A percentile compares a stretch with the other conserved stretches of the same genome.
phyloP scores from a whole-genome alignment of 1,139 yeast genomes.

The Kodamaea sp. region DNA sequence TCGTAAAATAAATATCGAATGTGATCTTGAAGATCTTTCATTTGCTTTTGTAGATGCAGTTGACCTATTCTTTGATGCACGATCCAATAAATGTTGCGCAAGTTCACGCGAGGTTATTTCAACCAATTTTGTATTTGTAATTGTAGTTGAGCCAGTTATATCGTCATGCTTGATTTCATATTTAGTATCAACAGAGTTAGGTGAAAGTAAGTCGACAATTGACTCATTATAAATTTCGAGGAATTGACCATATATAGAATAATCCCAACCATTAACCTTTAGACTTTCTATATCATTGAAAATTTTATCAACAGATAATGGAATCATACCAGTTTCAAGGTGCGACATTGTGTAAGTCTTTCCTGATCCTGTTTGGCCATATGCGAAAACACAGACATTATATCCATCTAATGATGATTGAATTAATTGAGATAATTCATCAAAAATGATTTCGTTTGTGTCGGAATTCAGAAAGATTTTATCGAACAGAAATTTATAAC shows the following conservation, averaged over 20 bases:
- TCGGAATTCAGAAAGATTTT: conserved; percentile 59
- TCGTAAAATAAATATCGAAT: conserved; percentile 67
- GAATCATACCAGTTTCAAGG: conserved; percentile 73
- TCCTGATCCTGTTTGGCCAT: conserved; percentile 98
- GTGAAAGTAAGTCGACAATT: conserved; percentile 62
- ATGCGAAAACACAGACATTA: conserved; percentile 92
- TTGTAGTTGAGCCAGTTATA: conserved; percentile 44
- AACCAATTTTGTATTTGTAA: conserved; percentile 58
- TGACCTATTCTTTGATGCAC: conserved; percentile 60
- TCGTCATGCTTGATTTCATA: conserved; percentile 77
- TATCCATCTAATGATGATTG: conserved; percentile 90
- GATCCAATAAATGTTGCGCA: conserved; percentile 49
- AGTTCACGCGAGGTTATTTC: conserved; percentile 45
- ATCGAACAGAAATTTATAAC: conserved; percentile 65
- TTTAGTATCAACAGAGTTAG: conserved; percentile 27
- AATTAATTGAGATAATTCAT: conserved; percentile 80
- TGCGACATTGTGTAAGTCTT: conserved; percentile 89
- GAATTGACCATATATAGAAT: conserved; percentile 68
- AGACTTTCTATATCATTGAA: conserved; percentile 56
- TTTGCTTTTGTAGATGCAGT: conserved; percentile 84
- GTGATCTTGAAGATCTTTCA: conserved; percentile 69
- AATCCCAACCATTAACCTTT: conserved; percentile 61
- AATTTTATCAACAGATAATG: conserved; percentile 69
- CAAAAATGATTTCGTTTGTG: conserved; percentile 64
- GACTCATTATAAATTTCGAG: conserved; percentile 87